Evolutionary conservation across 805 yeast genomes (phyloP), one percentile per base, ranked within the genome.

Genomic region (Suhomyces prunicola): DNA sequence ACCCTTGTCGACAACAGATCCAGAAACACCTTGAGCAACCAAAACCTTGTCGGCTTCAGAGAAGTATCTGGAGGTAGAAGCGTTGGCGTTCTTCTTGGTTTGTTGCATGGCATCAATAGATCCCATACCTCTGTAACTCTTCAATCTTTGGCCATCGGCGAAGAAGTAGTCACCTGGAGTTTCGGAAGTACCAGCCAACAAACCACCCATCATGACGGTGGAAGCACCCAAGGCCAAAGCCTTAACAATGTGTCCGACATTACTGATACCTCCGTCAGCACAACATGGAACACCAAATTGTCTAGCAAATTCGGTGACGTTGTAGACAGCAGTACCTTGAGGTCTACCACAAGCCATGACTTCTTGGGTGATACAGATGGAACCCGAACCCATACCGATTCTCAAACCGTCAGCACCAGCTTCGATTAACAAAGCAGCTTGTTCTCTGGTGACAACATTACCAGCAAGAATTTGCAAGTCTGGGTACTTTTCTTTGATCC

Each of bases 341-440:
- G 99, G 99, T 83, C 99, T 91, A 78, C 99, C 99, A 78, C 97
- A 96, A 50, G 99, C 99, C 99, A 94, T 94, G 56, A 94, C 99
- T 79, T 94, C 99, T 80, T 94, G 99, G 50, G 99, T 94, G 71
- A 94, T 94, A 83, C 99, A 94, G 72, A 96, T 96, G 57, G 97
- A 90, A 67, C 99, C 99, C 33, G 98, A 90, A 70, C 99, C 99
- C 99, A 94, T 94, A 79, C 99, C 99, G 63, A 94, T 93, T 83
- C 98, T 90, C 67, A 94, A 81, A 72, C 92, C 98, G 73, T 94
- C 99, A 50, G 96, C 97, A 76, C 99, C 99, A 50, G 96, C 97
- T 65, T 82, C 87, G 54, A 66, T 93, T 68, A 94, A 82, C 68
- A 84, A 81, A 57, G 99, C 99, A 62, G 99, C 98, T 81, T 94